Evolutionary conservation across 164 flowering plant species (phyloP), one percentile per base, ranked within the genome.

Genomic region (Taxillus chinensis): DNA sequence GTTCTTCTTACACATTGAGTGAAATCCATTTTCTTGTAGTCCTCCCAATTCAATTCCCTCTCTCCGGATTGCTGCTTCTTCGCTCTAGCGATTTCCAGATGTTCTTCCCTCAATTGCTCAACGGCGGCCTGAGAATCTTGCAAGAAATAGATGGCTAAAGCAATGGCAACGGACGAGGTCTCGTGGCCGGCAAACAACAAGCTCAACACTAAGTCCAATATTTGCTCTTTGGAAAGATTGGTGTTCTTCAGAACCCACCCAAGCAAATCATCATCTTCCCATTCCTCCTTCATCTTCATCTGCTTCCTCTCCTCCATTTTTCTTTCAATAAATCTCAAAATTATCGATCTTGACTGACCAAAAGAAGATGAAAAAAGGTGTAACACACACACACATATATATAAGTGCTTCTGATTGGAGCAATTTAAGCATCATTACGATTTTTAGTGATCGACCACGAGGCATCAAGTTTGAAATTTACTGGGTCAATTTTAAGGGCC

Each of bases 181-280:
- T 89, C 98, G 63, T 92, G 98, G 62, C 98, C 98, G 16, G 98
- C 98, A 56, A 92, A 92, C 17, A 92, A 84, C 73, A 92, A 72
- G 64, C 98, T 92, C 53, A 92, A 71, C 11, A 92, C 70, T 70
- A 92, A 78, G 75, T 92, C 98, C 3, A 92, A 82, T n/a, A 89
- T 89, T 60, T 89, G 98, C 74, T 89, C 95, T 2, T 83, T 89
- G 0, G 89, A 84, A 16, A 92, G 84, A 67, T 76, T 76, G 0
- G 98, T 82, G 66, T 92, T 83, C 75, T 82, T 87, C 71, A 86
- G 45, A 0, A 84, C 95, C 96, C 98, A 92, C 39, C 89, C 89
- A 7, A 92, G 84, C 39, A 92, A 83, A 80, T 92, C 96, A 63
- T 89, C 85, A 5, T 86, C 92, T 27, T 79, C 80, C 42, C 59